These are phyloP conservation scores for Poa annua DNA, from an alignment of 176 grass and related monocot genomes.

Conservation along the genomic window DNA sequence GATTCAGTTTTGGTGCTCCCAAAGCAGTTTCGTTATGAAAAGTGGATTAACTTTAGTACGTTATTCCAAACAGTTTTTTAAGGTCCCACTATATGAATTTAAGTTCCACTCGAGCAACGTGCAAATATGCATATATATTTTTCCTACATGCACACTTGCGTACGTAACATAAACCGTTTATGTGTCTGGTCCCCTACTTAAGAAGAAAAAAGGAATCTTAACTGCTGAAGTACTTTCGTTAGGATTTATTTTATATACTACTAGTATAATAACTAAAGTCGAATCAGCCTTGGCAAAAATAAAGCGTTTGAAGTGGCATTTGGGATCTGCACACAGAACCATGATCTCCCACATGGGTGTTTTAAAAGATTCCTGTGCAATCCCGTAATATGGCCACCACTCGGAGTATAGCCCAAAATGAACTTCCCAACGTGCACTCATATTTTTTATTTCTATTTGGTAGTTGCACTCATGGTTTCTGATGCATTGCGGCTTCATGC, in stretches of 20 bases:
- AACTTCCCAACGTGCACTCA: background rate
- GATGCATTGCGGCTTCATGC: background rate
- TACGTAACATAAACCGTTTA: background rate
- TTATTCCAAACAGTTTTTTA: slow-evolving; percentile 1
- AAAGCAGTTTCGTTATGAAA: background rate
- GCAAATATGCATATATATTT: slow-evolving; percentile 9
- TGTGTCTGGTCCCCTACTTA: slow-evolving; percentile 7
- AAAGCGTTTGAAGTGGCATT: background rate
- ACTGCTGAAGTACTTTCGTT: background rate
- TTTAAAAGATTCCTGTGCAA: background rate
- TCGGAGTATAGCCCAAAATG: background rate
- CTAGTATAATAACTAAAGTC: background rate
- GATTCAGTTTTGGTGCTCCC: background rate
- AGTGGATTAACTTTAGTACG: slow-evolving; percentile 18
- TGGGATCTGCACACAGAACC: background rate
- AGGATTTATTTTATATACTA: background rate
- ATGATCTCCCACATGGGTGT: background rate
- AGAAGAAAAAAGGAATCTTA: slow-evolving; percentile 2
- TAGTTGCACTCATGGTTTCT: background rate
- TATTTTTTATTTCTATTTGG: background rate
- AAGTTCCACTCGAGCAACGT: slow-evolving; percentile 34
- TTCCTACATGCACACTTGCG: background rate
- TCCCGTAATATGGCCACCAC: too few species aligned
- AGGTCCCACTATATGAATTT: background rate
- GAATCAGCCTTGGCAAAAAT: background rate